Percentiles rank a stretch among this genome's conserved stretches.
These are phyloP conservation scores for Adansonia digitata DNA, from an alignment of 345 rosid species.

Conservation along the genomic window DNA sequence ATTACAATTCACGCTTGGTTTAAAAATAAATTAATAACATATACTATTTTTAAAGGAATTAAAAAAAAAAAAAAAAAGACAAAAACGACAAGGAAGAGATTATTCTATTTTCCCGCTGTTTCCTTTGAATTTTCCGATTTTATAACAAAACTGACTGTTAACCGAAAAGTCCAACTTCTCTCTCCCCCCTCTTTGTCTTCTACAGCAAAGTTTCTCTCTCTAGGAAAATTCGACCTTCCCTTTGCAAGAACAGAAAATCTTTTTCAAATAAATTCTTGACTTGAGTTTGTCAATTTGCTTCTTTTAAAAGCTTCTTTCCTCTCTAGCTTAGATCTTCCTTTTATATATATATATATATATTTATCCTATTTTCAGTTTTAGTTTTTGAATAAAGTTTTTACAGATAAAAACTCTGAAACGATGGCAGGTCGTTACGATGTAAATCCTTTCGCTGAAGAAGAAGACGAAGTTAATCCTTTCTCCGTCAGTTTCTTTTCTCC, in stretches of 20 bases:
- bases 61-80: background rate
- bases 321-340: background rate
- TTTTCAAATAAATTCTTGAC: background rate
- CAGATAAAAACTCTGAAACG: background rate
- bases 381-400: background rate
- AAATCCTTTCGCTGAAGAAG: constrained; percentile 86
- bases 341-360: no score
- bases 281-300: constrained; percentile 21
- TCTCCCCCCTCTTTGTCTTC: constrained; percentile 3
- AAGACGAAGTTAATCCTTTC: constrained; percentile 88
- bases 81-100: background rate
- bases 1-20: background rate
- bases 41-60: no score
- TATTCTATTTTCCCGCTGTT: constrained; percentile 17
- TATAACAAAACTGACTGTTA: background rate
- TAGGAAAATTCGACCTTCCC: background rate
- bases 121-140: background rate
- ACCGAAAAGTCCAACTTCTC: constrained; percentile 14
- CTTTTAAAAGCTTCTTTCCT: constrained; percentile 1
- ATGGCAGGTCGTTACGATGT: constrained; percentile 87
- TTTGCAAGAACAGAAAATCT: background rate
- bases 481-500: constrained; percentile 46
- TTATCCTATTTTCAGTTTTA: background rate
- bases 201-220: constrained; percentile 1
- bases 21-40: background rate